These are phyloP conservation scores for Arthroderma sp. DNA, from an alignment of 2,329 filamentous ascomycete species.

Conservation along the genomic window DNA sequence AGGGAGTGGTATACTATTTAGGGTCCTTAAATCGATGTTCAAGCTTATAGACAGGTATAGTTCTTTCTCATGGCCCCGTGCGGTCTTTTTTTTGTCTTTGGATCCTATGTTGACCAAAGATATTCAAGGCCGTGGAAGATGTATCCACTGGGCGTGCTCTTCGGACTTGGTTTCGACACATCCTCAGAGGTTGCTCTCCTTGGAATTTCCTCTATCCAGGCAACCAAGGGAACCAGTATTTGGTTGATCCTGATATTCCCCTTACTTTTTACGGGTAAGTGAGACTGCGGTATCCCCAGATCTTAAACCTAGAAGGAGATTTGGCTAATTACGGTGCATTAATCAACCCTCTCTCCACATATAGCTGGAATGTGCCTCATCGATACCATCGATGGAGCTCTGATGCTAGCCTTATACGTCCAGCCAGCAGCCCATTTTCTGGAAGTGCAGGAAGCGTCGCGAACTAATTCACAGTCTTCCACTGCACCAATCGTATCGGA, in stretches of 20 bases:
- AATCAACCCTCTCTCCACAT: not conserved
- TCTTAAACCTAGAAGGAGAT: too few relatives aligned
- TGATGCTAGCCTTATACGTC: slow-evolving; percentile 92
- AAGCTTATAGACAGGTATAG: slow-evolving; percentile 46
- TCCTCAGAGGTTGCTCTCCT: slow-evolving; percentile 86
- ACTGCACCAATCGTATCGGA: slow-evolving; percentile 5
- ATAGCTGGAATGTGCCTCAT: slow-evolving; percentile 84
- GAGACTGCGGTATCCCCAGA: not conserved
- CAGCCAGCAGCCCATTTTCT: slow-evolving; percentile 32
- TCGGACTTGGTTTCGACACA: slow-evolving; percentile 88
- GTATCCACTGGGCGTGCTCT: slow-evolving; percentile 80
- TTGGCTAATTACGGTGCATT: too few relatives aligned
- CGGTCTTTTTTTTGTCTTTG: not conserved
- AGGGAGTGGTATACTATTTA: slow-evolving; percentile 61
- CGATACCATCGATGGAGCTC: slow-evolving; percentile 80
- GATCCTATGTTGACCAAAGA: not conserved
- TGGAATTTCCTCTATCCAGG: slow-evolving; percentile 80
- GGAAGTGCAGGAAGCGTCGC: slow-evolving; percentile 10
- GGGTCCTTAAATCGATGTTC: slow-evolving; percentile 62
- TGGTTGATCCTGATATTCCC: slow-evolving; percentile 94
- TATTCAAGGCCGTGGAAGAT: slow-evolving; percentile 62
- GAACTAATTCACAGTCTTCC: slow-evolving; percentile 12
- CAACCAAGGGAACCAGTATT: slow-evolving; percentile 69
- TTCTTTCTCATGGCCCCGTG: not conserved
- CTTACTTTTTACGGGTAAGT: slow-evolving; percentile 65